Percentiles rank a stretch among this genome's conserved stretches.
These are phyloP conservation scores for Alternaria hordeiaustralica DNA, from an alignment of 2,329 filamentous ascomycete species.

Conservation along the genomic window DNA sequence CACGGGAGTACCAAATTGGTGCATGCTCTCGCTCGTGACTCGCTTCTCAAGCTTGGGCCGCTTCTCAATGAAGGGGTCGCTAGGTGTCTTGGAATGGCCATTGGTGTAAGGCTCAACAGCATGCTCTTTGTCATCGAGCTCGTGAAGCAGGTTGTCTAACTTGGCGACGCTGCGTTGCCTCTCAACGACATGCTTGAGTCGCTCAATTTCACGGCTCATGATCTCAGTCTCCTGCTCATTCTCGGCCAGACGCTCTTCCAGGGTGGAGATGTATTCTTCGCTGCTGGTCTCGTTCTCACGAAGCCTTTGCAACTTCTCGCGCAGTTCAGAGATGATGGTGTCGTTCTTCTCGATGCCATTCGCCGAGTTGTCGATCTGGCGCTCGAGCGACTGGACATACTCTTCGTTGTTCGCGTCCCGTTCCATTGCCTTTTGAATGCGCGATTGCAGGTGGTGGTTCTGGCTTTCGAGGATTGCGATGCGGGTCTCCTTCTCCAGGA, in stretches of 20 bases:
- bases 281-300: slow-evolving; percentile 88
- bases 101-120: slow-evolving; percentile 41
- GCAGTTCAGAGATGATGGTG: slow-evolving; percentile 81
- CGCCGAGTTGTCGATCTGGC: slow-evolving; percentile 86
- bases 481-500: slow-evolving; percentile 92
- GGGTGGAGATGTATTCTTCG: slow-evolving; percentile 95
- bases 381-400: slow-evolving; percentile 90
- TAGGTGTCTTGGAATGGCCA: slow-evolving; percentile 43
- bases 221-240: slow-evolving; percentile 94
- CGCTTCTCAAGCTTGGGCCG: slow-evolving; percentile 31
- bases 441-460: slow-evolving; percentile 84
- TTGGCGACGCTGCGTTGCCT: slow-evolving; percentile 94
- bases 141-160: slow-evolving; percentile 88
- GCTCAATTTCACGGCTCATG: slow-evolving; percentile 95
- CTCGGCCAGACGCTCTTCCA: slow-evolving; percentile 94
- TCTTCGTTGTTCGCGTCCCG: slow-evolving; percentile 90
- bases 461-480: slow-evolving; percentile 93
- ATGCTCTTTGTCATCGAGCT: slow-evolving; percentile 70
- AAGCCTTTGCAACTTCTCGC: slow-evolving; percentile 86
- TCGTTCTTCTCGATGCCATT: slow-evolving; percentile 93
- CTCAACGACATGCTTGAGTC: slow-evolving; percentile 92
- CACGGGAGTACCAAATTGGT: slow-evolving; percentile 42
- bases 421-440: slow-evolving; percentile 91
- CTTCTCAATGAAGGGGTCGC: slow-evolving; percentile 43
- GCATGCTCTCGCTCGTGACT: slow-evolving; percentile 30